Evolutionary conservation across 2,329 filamentous ascomycete species (phyloP).

Genomic region (Tolypocladium sp.): DNA sequence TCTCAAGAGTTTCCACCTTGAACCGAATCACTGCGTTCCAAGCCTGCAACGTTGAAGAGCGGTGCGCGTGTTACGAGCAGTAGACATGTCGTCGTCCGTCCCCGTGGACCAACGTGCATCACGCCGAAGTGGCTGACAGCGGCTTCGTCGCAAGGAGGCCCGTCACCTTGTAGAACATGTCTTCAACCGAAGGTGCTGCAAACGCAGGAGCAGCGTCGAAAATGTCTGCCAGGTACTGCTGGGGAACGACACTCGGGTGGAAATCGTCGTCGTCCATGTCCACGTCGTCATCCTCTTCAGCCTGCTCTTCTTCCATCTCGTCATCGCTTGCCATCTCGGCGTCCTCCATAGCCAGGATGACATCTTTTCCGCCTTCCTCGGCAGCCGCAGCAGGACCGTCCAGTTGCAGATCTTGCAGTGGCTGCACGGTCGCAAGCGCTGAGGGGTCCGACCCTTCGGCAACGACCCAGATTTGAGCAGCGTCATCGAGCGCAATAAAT

Average conservation of each 20-base stretch:
- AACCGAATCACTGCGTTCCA: background rate
- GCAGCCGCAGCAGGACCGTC: conserved; percentile 25
- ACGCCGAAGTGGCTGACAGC: conserved; percentile 15
- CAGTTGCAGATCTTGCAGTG: conserved; percentile 44
- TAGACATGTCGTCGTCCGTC: background rate
- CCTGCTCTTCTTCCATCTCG: conserved; percentile 25
- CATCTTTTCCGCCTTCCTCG: conserved; percentile 14
- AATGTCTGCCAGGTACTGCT: conserved; percentile 59
- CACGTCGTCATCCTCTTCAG: conserved; percentile 32
- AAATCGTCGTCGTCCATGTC: conserved; percentile 35
- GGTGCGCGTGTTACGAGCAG: background rate
- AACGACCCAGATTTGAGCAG: conserved; percentile 60
- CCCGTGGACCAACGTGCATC: background rate
- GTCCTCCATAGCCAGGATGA: conserved; percentile 28
- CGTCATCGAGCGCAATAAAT: conserved; percentile 68
- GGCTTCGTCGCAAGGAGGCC: conserved; percentile 49
- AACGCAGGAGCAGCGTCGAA: conserved; percentile 63
- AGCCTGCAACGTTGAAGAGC: background rate
- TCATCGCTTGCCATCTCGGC: conserved; percentile 33
- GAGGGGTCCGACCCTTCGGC: conserved; percentile 49
- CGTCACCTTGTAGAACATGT: conserved; percentile 67
- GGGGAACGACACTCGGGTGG: conserved; percentile 52
- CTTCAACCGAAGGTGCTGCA: conserved; percentile 61
- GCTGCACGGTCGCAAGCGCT: conserved; percentile 41
- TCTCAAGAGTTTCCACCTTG: background rate